These are phyloP conservation scores for Sphaerulina populicola DNA, from an alignment of 2,329 filamentous ascomycete species.

Conservation along the genomic window DNA sequence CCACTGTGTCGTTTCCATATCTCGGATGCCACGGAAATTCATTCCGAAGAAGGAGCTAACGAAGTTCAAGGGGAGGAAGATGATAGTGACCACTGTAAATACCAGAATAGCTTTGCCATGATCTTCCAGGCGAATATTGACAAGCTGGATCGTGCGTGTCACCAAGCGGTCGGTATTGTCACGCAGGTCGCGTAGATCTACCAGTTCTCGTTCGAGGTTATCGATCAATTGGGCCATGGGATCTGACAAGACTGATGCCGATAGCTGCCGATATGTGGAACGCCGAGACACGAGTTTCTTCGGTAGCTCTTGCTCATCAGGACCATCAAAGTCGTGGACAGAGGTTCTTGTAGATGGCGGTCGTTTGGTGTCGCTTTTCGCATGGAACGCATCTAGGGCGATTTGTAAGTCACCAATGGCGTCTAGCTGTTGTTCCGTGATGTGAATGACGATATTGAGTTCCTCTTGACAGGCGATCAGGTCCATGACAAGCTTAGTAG, in stretches of 20 bases:
- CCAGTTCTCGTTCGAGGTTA: constrained; percentile 36
- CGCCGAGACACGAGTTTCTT: constrained; percentile 21
- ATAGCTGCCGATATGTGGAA: constrained; percentile 35
- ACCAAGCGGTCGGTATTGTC: constrained; percentile 39
- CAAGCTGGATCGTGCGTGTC: constrained; percentile 39
- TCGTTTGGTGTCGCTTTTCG: background rate
- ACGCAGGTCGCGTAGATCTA: constrained; percentile 36
- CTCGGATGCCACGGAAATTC: constrained; percentile 37
- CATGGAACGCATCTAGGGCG: constrained; percentile 1
- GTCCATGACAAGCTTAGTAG: constrained; percentile 40
- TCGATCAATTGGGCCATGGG: constrained; percentile 35
- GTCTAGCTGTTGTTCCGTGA: constrained; percentile 38
- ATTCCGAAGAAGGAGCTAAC: constrained; percentile 40
- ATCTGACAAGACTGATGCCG: constrained; percentile 33
- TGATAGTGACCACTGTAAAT: constrained; percentile 40
- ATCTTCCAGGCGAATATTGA: constrained; percentile 41
- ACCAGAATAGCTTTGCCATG: constrained; percentile 40
- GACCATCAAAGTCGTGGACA: background rate
- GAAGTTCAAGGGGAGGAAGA: constrained; percentile 40
- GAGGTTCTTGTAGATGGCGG: background rate
- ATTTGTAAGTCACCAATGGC: constrained; percentile 31
- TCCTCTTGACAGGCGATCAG: constrained; percentile 40
- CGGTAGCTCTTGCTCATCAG: constrained; percentile 8
- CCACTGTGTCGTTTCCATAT: constrained; percentile 35
- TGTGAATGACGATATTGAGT: constrained; percentile 39